These are phyloP conservation scores for Mallotus nudiflorus DNA, from an alignment of 345 rosid species.

Conservation along the genomic window DNA sequence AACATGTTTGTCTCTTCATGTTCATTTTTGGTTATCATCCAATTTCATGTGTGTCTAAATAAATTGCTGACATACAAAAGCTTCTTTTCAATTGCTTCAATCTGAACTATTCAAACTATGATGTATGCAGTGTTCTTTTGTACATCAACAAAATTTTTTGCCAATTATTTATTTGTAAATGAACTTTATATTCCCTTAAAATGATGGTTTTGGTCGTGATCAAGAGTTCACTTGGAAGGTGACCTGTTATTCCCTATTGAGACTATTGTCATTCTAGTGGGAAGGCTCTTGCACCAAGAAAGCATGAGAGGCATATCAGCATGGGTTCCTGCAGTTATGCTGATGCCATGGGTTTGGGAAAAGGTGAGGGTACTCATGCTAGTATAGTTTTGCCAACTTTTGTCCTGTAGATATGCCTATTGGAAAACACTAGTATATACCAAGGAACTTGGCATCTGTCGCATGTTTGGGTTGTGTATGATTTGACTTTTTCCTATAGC, in stretches of 20 bases:
- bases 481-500: neutral
- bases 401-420: neutral
- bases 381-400: neutral
- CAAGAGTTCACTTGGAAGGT: neutral
- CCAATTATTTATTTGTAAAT: neutral
- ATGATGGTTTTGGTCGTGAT: neutral
- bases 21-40: neutral
- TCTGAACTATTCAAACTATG: neutral
- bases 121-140: neutral
- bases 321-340: neutral
- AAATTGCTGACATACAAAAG: neutral
- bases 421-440: neutral
- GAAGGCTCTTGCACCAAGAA: neutral
- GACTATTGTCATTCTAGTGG: neutral
- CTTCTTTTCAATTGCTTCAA: neutral
- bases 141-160: neutral
- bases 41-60: neutral
- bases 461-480: neutral
- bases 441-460: neutral
- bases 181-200: neutral
- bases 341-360: neutral
- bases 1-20: neutral
- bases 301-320: slow-evolving; percentile 3
- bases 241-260: neutral
- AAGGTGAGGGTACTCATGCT: neutral